Conservation (phyloP, 169 alveolate genomes). For the Cryptosporidium sp. region DNA sequence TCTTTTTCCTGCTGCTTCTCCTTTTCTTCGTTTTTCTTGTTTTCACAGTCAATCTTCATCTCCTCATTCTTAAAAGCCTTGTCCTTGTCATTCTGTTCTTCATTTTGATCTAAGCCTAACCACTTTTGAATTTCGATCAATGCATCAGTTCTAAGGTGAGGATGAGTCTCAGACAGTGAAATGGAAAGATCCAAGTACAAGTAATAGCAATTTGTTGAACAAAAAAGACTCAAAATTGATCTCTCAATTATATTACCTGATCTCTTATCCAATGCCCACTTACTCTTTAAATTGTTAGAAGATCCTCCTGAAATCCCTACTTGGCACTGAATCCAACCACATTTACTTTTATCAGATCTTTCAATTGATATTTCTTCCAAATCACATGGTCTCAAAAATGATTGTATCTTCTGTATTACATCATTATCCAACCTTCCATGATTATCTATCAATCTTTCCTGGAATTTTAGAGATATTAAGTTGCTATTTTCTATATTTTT, state of each 20-base stretch:
- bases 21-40: no score
- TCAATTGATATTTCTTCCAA: conserved; percentile 68
- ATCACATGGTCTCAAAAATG: conserved; percentile 60
- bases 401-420: not conserved
- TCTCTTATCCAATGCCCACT: conserved; percentile 43
- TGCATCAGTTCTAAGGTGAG: conserved; percentile 50
- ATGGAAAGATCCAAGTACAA: conserved; percentile 3
- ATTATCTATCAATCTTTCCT: conserved; percentile 52
- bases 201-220: conserved; percentile 61
- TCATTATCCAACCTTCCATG: conserved; percentile 3
- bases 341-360: conserved; percentile 23
- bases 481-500: conserved; percentile 31
- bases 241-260: conserved; percentile 48
- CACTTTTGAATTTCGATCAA: conserved; percentile 20
- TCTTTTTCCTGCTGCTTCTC: no score
- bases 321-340: conserved; percentile 61
- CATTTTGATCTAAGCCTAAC: conserved; percentile 13
- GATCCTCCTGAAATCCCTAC: conserved; percentile 12
- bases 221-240: conserved; percentile 36
- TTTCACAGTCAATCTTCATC: no score
- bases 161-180: conserved; percentile 27
- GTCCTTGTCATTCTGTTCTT: not conserved
- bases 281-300: not conserved
- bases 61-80: not conserved
- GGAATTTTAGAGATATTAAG: conserved; percentile 42